phyloP scores from a whole-genome alignment of 2,329 filamentous ascomycete genomes.

The Ceratocystis ficicola region DNA sequence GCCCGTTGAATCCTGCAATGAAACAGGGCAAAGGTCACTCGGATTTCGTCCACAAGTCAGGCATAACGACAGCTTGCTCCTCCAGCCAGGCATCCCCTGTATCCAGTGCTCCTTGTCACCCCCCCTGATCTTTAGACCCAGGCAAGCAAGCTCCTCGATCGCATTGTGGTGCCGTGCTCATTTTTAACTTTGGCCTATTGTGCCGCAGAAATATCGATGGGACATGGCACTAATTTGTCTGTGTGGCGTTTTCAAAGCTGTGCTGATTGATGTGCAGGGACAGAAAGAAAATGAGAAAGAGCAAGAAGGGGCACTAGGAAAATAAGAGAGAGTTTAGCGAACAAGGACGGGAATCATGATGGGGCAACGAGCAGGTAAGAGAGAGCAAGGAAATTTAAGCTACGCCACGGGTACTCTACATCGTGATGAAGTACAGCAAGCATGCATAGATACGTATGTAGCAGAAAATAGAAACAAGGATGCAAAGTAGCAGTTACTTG shows the following conservation, averaged over 20 bases:
- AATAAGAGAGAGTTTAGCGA: neutral
- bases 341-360: neutral
- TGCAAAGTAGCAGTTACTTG: too few species aligned
- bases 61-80: neutral
- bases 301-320: neutral
- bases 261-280: neutral
- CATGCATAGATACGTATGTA: too few species aligned
- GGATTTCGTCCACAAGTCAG: neutral
- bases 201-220: neutral
- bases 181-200: slow-evolving; percentile 5
- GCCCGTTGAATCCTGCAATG: slow-evolving; percentile 5
- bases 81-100: neutral
- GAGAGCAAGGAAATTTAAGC: neutral
- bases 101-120: neutral
- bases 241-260: slow-evolving; percentile 9
- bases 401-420: neutral
- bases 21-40: neutral
- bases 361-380: neutral
- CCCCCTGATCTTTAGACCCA: neutral
- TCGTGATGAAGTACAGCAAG: neutral
- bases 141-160: neutral
- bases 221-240: slow-evolving; percentile 8
- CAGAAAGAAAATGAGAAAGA: neutral
- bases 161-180: neutral
- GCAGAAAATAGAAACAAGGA: too few species aligned